Conservation (phyloP, 2,329 filamentous ascomycete genomes). For the Ceratocystis smalleyi region DNA sequence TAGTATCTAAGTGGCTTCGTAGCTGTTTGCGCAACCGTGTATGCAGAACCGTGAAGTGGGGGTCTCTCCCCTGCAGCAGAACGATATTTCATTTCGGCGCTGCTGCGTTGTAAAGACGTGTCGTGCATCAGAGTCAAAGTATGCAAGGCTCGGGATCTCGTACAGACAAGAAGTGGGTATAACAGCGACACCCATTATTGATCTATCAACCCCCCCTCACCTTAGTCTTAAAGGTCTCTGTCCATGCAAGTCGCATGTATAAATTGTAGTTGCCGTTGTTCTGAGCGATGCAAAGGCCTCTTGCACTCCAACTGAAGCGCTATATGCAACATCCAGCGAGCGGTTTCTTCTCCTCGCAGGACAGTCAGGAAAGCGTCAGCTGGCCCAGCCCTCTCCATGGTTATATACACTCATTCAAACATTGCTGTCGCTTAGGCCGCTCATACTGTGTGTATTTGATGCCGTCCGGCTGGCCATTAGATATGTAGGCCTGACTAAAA, state of each 20-base stretch:
- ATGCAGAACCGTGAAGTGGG: neutral
- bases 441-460: neutral
- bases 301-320: neutral
- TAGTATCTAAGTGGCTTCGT: neutral
- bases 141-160: no score
- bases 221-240: no score
- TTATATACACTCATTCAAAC: no score
- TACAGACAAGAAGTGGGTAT: no score
- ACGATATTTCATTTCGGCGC: neutral
- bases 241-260: no score
- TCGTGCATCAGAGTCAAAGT: neutral
- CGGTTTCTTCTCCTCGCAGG: neutral
- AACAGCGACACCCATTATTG: no score
- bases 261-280: no score
- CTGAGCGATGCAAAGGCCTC: neutral
- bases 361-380: neutral
- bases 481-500: neutral
- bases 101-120: neutral
- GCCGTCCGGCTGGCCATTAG: neutral
- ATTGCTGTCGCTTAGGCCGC: neutral
- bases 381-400: neutral
- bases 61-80: neutral
- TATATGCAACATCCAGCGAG: neutral
- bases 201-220: no score
- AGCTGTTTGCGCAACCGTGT: neutral